Conservation (phyloP, 345 rosid genomes). For the Moringa oleifera region DNA sequence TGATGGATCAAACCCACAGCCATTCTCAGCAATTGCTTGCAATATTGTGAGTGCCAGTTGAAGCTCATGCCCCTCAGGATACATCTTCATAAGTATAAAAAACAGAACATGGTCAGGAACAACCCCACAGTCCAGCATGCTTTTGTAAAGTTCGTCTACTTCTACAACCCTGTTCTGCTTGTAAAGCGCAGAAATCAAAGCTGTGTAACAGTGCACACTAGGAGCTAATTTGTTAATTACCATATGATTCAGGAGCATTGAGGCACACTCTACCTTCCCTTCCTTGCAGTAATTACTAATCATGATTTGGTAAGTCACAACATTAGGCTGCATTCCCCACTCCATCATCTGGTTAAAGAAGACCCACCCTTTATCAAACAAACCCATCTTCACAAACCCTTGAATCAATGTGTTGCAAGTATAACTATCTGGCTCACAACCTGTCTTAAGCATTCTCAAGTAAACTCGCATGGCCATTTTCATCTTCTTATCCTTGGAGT, state of each 20-base stretch:
- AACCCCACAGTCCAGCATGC: slow-evolving; percentile 42
- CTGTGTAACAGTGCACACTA: slow-evolving; percentile 49
- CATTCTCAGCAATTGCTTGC: slow-evolving; percentile 40
- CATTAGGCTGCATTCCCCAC: slow-evolving; percentile 30
- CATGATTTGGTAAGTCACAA: slow-evolving; percentile 45
- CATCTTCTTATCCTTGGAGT: slow-evolving; percentile 46
- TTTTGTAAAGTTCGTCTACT: slow-evolving; percentile 38
- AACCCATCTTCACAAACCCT: slow-evolving; percentile 49
- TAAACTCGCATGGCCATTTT: slow-evolving; percentile 55
- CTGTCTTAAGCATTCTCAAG: slow-evolving; percentile 55
- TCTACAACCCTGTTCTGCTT: slow-evolving; percentile 39
- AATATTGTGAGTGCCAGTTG: slow-evolving; percentile 37
- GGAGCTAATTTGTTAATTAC: slow-evolving; percentile 24
- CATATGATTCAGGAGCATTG: slow-evolving; percentile 35
- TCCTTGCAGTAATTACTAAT: slow-evolving; percentile 50
- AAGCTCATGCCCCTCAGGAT: slow-evolving; percentile 43
- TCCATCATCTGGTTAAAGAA: slow-evolving; percentile 38
- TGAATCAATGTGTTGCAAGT: slow-evolving; percentile 56
- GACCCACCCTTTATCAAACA: slow-evolving; percentile 39
- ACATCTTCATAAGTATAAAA: slow-evolving; percentile 49
- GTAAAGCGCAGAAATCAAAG: slow-evolving; percentile 42
- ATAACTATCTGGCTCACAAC: slow-evolving; percentile 46
- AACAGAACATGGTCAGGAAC: slow-evolving; percentile 61
- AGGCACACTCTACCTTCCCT: slow-evolving; percentile 50
- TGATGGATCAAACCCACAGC: slow-evolving; percentile 33